Percentiles rank a stretch among this genome's conserved stretches.
Evolutionary conservation across 208 protist species (phyloP).

Genomic region (Naegleria lovaniensis): DNA sequence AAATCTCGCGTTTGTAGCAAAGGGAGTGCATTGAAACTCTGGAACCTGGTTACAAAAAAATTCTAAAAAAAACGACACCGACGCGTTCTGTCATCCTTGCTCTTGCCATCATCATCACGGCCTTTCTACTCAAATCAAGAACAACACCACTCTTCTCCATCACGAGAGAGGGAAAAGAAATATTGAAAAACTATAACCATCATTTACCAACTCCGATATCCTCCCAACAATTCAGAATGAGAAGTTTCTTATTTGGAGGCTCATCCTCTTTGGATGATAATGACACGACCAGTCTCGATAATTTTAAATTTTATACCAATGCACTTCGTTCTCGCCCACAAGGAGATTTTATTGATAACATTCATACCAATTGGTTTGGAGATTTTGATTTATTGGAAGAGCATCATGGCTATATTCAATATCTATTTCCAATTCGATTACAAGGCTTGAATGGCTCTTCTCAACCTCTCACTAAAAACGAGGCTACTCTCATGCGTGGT

Average conservation of each 20-base stretch:
- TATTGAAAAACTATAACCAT: too few species aligned
- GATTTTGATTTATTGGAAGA: slow-evolving; percentile 50
- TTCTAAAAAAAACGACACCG: too few species aligned
- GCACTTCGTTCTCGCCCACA: slow-evolving; percentile 30
- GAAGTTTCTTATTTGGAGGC: neutral
- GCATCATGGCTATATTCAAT: slow-evolving; percentile 66
- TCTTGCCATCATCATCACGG: too few species aligned
- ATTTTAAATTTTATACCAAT: slow-evolving; percentile 42
- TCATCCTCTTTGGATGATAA: neutral
- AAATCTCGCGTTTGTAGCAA: too few species aligned
- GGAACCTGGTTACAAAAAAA: too few species aligned
- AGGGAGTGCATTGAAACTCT: too few species aligned
- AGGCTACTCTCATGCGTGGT: slow-evolving; percentile 45
- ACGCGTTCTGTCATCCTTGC: too few species aligned
- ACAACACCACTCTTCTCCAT: too few species aligned
- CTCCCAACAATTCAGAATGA: neutral
- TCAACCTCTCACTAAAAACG: slow-evolving; percentile 53
- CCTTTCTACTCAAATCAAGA: too few species aligned
- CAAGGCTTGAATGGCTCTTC: slow-evolving; percentile 57
- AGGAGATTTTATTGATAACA: slow-evolving; percentile 50
- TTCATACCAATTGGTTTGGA: slow-evolving; percentile 45
- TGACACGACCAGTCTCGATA: slow-evolving; percentile 24
- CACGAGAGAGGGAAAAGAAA: too few species aligned
- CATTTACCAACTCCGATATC: too few species aligned
- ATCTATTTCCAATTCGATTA: slow-evolving; percentile 64